Percentiles rank a stretch among this genome's conserved stretches.
Conservation (phyloP, 176 grass and related monocot species). For the Carex scoparia region DNA sequence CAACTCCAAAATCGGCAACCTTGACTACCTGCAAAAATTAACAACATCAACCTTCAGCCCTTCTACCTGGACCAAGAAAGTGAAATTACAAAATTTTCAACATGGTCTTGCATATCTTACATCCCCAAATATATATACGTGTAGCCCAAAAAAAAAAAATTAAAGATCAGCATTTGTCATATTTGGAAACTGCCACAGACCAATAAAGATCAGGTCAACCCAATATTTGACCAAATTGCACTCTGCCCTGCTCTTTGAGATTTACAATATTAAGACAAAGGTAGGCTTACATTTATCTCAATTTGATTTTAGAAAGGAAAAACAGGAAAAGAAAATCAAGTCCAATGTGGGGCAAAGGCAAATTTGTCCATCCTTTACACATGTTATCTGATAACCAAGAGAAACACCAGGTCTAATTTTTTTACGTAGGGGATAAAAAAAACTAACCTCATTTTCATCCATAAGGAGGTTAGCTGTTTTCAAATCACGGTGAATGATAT, state of each 20-base stretch:
- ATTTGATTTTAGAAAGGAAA: not conserved
- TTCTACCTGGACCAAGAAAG: not conserved
- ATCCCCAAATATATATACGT: not conserved
- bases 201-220: not conserved
- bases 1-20: constrained; percentile 99
- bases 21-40: constrained; percentile 60
- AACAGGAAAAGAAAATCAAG: constrained; percentile 3
- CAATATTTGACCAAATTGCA: not conserved
- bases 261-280: not conserved
- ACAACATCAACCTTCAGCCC: not conserved
- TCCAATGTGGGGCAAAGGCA: not conserved
- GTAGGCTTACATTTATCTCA: not conserved
- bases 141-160: not conserved
- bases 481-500: constrained; percentile 96
- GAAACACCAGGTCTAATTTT: too few relatives aligned
- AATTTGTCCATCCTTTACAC: not conserved
- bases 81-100: not conserved
- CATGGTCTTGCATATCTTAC: not conserved
- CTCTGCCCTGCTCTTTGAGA: not conserved
- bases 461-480: constrained; percentile 99
- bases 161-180: constrained; percentile 23
- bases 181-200: not conserved
- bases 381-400: not conserved
- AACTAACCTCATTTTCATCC: constrained; percentile 93
- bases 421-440: not conserved